phyloP scores from a whole-genome alignment of 2,329 filamentous ascomycete genomes.

The Tympanopsis confertula region DNA sequence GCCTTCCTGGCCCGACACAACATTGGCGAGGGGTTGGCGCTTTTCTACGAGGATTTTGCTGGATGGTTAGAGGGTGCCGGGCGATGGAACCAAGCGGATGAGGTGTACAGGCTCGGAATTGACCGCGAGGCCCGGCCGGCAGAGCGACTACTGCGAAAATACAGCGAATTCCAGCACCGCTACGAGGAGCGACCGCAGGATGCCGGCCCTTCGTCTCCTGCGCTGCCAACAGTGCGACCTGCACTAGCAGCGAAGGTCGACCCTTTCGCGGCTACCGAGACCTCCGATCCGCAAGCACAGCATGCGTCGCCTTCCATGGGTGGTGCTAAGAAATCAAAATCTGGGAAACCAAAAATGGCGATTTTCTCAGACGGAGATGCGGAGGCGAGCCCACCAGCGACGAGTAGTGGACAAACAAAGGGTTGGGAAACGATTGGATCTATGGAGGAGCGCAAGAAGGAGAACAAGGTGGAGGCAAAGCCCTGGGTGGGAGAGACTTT shows the following conservation, averaged over 20 bases:
- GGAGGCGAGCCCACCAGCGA: slow-evolving; percentile 37
- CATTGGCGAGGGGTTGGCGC: slow-evolving; percentile 74
- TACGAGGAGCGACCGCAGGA: slow-evolving; percentile 55
- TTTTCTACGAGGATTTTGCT: slow-evolving; percentile 96
- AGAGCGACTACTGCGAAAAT: slow-evolving; percentile 76
- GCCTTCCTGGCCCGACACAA: slow-evolving; percentile 79
- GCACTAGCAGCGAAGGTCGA: slow-evolving; percentile 78
- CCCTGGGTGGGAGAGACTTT: slow-evolving; percentile 89
- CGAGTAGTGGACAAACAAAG: slow-evolving; percentile 41
- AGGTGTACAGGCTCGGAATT: slow-evolving; percentile 83
- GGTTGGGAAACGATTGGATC: slow-evolving; percentile 92
- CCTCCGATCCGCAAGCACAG: slow-evolving; percentile 28
- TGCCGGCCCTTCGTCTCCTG: slow-evolving; percentile 65
- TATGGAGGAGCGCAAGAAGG: slow-evolving; percentile 79
- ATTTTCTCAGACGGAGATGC: slow-evolving; percentile 76
- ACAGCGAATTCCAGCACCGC: slow-evolving; percentile 78
- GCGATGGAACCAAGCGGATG: slow-evolving; percentile 81
- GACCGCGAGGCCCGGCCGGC: slow-evolving; percentile 76
- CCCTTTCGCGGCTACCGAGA: slow-evolving; percentile 54
- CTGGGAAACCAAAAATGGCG: slow-evolving; percentile 68
- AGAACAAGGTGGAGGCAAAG: slow-evolving; percentile 75
- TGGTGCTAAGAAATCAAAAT: slow-evolving; percentile 42
- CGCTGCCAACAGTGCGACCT: slow-evolving; percentile 69
- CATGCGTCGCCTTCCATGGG: slow-evolving; percentile 24
- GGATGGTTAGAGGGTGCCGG: slow-evolving; percentile 78